These are phyloP conservation scores for Cyphellophora attinorum DNA, from an alignment of 2,329 filamentous ascomycete species.

Conservation along the genomic window DNA sequence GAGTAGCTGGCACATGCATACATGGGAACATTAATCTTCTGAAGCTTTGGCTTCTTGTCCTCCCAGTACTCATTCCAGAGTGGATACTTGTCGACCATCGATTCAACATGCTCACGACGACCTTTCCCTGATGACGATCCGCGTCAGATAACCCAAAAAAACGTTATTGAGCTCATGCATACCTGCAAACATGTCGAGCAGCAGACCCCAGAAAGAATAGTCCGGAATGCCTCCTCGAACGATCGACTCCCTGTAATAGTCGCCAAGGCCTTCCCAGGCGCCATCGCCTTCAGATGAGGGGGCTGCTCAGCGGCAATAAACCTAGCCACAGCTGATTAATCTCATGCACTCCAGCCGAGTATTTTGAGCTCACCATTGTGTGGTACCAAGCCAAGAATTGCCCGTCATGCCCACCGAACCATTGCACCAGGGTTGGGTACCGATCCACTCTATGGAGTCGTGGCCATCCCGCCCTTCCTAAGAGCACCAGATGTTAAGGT, in stretches of 20 bases:
- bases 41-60: constrained; percentile 14
- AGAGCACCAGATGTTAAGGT: too few species aligned
- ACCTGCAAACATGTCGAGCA: too few species aligned
- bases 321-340: too few species aligned
- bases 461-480: constrained; percentile 38
- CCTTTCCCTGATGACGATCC: too few species aligned
- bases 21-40: constrained; percentile 23
- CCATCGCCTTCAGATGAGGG: constrained; percentile 32
- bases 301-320: constrained; percentile 33
- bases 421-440: constrained; percentile 35
- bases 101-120: constrained; percentile 32
- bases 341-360: too few species aligned
- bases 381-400: constrained; percentile 33
- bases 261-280: constrained; percentile 39
- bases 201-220: constrained; percentile 2
- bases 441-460: constrained; percentile 35
- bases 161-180: too few species aligned
- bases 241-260: constrained; percentile 39
- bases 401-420: constrained; percentile 35
- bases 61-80: constrained; percentile 21
- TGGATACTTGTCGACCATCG: constrained; percentile 31
- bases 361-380: constrained; percentile 36
- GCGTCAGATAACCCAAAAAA: too few species aligned
- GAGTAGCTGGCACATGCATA: constrained; percentile 27
- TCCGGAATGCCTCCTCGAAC: constrained; percentile 28